Evolutionary conservation across 768 basidiomycete genomes (phyloP).

Genomic region (Rhodosporidiobolus odoratus): DNA sequence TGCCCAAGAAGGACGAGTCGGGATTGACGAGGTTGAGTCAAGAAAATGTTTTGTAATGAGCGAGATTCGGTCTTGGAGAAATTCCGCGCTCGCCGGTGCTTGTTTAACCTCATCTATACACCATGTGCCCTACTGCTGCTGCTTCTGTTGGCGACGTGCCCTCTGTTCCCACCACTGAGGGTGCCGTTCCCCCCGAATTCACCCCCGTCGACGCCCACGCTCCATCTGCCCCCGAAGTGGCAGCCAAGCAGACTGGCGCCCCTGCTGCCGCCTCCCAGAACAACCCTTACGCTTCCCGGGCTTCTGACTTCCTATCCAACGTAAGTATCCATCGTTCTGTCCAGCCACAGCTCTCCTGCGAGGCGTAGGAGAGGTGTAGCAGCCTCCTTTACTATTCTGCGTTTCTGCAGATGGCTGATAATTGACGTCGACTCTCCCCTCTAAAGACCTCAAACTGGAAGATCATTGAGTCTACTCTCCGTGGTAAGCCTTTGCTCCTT

Average conservation of each 20-base stretch:
- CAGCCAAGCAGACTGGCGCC: not conserved
- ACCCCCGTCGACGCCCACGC: conserved; percentile 30
- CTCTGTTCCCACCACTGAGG: conserved; percentile 30
- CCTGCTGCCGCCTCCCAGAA: not conserved
- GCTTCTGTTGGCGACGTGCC: not conserved
- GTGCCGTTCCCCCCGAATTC: conserved; percentile 31
- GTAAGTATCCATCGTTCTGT: not conserved
- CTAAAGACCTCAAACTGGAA: conserved; percentile 66
- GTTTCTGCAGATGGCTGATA: not conserved
- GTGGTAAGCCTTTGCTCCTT: conserved; percentile 57
- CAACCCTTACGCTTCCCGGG: conserved; percentile 36
- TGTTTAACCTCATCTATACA: too few species aligned
- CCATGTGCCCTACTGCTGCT: conserved; percentile 37
- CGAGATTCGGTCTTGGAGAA: not conserved
- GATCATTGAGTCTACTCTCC: conserved; percentile 93
- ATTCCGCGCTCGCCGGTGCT: not conserved
- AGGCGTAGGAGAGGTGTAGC: not conserved
- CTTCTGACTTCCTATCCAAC: conserved; percentile 41
- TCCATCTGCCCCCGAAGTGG: conserved; percentile 23
- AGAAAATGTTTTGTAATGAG: not conserved
- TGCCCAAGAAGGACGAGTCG: not conserved
- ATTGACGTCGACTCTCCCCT: not conserved
- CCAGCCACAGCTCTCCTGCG: not conserved
- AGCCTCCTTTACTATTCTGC: not conserved
- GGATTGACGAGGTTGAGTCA: not conserved